phyloP scores from a whole-genome alignment of 352 stramenopile species.

The Phytophthora syringae region DNA sequence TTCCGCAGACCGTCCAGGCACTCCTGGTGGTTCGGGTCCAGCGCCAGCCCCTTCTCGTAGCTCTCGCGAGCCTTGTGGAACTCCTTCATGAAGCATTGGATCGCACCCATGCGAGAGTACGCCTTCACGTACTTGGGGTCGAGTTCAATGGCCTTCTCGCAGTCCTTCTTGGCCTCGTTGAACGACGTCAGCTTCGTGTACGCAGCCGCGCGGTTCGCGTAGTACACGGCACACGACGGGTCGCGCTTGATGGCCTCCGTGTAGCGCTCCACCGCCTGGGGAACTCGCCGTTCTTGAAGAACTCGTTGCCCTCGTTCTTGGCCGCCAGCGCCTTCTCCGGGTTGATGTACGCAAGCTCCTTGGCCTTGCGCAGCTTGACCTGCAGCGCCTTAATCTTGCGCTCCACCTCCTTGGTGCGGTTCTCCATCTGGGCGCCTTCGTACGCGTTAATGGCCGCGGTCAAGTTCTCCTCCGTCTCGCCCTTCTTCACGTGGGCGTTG shows the following conservation, averaged over 20 bases:
- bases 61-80: slow-evolving; percentile 98
- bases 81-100: slow-evolving; percentile 99
- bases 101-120: slow-evolving; percentile 98
- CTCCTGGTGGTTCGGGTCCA: slow-evolving; percentile 95
- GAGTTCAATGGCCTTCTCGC: slow-evolving; percentile 98
- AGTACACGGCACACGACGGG: slow-evolving; percentile 97
- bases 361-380: slow-evolving; percentile 95
- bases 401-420: slow-evolving; percentile 93
- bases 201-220: slow-evolving; percentile 98
- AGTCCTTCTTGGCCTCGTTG: slow-evolving; percentile 91
- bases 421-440: slow-evolving; percentile 88
- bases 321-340: slow-evolving; percentile 96
- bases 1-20: slow-evolving; percentile 97
- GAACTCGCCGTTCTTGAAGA: slow-evolving; percentile 97
- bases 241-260: slow-evolving; percentile 99
- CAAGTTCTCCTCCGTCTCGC: slow-evolving; percentile 89
- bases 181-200: slow-evolving; percentile 99
- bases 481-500: slow-evolving; percentile 97
- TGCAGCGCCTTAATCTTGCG: slow-evolving; percentile 96
- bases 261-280: slow-evolving; percentile 93
- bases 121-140: slow-evolving; percentile 99
- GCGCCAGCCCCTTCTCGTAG: slow-evolving; percentile 95
- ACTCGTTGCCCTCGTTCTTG: slow-evolving; percentile 98
- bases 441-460: slow-evolving; percentile 87
- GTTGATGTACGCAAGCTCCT: slow-evolving; percentile 95